Evolutionary conservation across 306 rosid species (phyloP), one percentile per base, ranked within the genome.

Genomic region (Lathyrus aphaca): DNA sequence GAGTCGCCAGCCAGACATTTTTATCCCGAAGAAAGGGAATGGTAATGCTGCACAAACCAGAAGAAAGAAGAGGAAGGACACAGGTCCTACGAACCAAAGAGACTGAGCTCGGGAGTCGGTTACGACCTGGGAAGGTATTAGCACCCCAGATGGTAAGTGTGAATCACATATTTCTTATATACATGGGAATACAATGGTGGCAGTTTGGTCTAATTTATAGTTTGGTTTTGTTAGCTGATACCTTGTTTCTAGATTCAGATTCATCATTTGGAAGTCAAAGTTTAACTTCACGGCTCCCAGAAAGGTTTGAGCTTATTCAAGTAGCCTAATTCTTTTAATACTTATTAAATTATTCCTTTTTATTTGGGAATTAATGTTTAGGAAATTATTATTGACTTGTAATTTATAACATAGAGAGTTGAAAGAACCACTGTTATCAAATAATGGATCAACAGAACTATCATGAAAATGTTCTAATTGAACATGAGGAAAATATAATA

Each of bases 221-320:
- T 68, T 65, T 71, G 13, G 16, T 18, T 46, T 49, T 68, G 56
- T 62, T 11, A 25, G 19, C 39, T 79, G 74, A 59, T 76, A 61
- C 43, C 42, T 70, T 17, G 17, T 54, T 70, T 63, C 15, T 57
- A 74, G 65, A 63, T 80, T 75, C 81, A 94, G 95, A 86, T 60
- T 84, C 85, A 1, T 83, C 96, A 81, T 77, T 85, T 21, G 83
- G 83, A 72, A 89, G 81, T 76, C 86, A 82, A 80, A 85, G 75
- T 84, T 73, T 92, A 76, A 82, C 85, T 81, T 80, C 87, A 53
- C 87, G 88, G 58, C 88, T 95, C 84, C 89, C 95, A 48, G 97
- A 89, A 83, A 89, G 97, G 99, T 94, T 80, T 54, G 53, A 12
- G 74, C 73, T 62, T 48, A 48, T 43, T 69, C 45, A 37, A 5